These are phyloP conservation scores for Penicillium coprophilum DNA, from an alignment of 495 filamentous ascomycete genomes.

Conservation along the genomic window DNA sequence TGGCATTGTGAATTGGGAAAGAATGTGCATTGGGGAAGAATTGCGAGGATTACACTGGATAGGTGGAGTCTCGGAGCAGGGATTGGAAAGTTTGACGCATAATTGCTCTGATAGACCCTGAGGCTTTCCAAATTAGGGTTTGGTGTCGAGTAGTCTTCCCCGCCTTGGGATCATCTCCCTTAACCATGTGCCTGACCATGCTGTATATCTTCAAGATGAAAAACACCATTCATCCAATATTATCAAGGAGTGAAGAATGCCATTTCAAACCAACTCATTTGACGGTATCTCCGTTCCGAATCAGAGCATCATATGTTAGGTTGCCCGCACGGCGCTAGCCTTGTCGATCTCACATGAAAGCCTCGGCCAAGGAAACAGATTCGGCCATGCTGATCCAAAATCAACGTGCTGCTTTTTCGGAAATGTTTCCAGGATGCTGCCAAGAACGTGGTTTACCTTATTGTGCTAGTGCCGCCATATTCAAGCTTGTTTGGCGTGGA, in stretches of 20 bases:
- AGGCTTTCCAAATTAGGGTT: constrained; percentile 11
- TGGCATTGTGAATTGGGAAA: not conserved
- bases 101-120: not conserved
- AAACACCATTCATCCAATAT: not conserved
- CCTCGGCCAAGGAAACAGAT: constrained; percentile 7
- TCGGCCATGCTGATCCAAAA: constrained; percentile 1
- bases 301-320: constrained; percentile 2
- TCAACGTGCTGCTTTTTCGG: not conserved
- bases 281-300: not conserved
- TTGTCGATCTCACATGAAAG: constrained; percentile 15
- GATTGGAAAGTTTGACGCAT: constrained; percentile 4
- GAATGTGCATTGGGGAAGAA: not conserved
- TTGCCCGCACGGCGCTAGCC: not conserved
- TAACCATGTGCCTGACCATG: not conserved
- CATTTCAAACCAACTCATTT: not conserved
- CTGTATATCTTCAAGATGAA: not conserved
- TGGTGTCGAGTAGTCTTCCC: constrained; percentile 8
- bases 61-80: not conserved
- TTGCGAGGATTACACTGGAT: not conserved
- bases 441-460: constrained; percentile 5
- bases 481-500: constrained; percentile 2
- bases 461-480: not conserved
- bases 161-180: constrained; percentile 6
- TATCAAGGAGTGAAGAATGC: not conserved
- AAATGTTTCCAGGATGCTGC: not conserved